Base-by-base conservation (phyloP, 2,329 filamentous ascomycete genomes). In the Pestalotiopsis sp. region DNA sequence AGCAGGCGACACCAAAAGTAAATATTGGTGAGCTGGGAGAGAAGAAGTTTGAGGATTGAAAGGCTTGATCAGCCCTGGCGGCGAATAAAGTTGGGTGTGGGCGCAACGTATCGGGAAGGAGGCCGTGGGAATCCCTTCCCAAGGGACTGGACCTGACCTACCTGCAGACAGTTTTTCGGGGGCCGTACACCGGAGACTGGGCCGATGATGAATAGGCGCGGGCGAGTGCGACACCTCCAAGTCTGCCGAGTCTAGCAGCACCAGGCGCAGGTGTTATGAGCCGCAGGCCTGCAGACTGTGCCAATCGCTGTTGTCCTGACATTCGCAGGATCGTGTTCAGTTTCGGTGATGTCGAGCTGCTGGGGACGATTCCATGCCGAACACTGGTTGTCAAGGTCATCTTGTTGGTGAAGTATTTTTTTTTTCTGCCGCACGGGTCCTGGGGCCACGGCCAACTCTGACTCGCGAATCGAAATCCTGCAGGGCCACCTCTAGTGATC, bases 391-490 rank as follows among this genome's bases (percentile, higher is more conserved):
- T 57, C 17, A 67, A 59, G 40, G 66, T 64, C 66, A 67, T 67
- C 60, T 40, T 66, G 30, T 22, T n/a, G 55, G 55, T 52, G 17
- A 52, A 52, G 22, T 52, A n/a, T 52, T 52, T 52, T 52, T 52
- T n/a, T 52, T n/a, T 20, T 39, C 65, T 55, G 68, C 68, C 67
- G 68, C 35, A 39, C 63, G 70, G 71, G 71, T 72, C 70, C 60
- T 52, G 44, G 44, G 14, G n/a, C 44, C 17, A n/a, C 17, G 44
- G 10, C n/a, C 22, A 35, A 35, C 56, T 58, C n/a, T 58, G 60
- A 63, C 60, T 63, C 60, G 60, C 60, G 39, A 61, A 35, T 61
- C 58, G 11, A 24, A 52, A 52, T 63, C 60, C 60, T 63, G 20
- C 40, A 20, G 38, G 20, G 22, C 38, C 59, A 13, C 59, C 59